Evolutionary conservation across 2,329 filamentous ascomycete species (phyloP).

Genomic region (Fusarium udum): DNA sequence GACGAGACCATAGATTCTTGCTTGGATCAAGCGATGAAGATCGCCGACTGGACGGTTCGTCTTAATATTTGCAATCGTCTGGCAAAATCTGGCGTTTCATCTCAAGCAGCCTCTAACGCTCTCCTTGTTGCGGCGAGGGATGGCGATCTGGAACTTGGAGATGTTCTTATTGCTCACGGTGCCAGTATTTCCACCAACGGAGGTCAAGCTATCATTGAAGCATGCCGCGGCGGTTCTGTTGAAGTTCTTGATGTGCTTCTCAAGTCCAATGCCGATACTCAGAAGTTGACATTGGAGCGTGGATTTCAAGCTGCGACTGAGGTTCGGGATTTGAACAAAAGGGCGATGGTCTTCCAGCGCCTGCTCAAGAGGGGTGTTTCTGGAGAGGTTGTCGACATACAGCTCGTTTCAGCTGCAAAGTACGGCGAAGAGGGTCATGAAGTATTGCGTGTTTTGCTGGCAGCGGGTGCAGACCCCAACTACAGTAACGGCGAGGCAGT

Average conservation of each 20-base stretch:
- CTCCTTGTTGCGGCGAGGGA: conserved; percentile 62
- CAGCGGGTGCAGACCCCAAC: conserved; percentile 64
- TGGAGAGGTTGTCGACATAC: conserved; percentile 61
- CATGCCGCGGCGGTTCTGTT: conserved; percentile 60
- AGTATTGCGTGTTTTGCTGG: conserved; percentile 61
- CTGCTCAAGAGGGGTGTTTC: conserved; percentile 60
- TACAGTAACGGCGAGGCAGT: conserved; percentile 65
- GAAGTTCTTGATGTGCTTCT: conserved; percentile 63
- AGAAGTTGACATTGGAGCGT: conserved; percentile 56
- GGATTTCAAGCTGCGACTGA: conserved; percentile 66
- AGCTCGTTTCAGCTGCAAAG: conserved; percentile 62
- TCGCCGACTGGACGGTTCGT: conserved; percentile 52
- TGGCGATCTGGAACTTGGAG: conserved; percentile 61
- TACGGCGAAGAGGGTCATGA: conserved; percentile 60
- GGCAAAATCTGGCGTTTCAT: conserved; percentile 57
- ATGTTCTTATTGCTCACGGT: conserved; percentile 61
- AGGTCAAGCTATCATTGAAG: conserved; percentile 64
- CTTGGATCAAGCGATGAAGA: conserved; percentile 55
- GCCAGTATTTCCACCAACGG: conserved; percentile 61
- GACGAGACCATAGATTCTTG: conserved; percentile 51
- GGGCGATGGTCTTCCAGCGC: conserved; percentile 60
- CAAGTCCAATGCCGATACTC: conserved; percentile 50
- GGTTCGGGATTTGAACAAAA: conserved; percentile 58
- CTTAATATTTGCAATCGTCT: conserved; percentile 57
- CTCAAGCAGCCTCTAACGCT: conserved; percentile 58